Conservation (phyloP, 345 rosid genomes). For the Sonneratia alba region DNA sequence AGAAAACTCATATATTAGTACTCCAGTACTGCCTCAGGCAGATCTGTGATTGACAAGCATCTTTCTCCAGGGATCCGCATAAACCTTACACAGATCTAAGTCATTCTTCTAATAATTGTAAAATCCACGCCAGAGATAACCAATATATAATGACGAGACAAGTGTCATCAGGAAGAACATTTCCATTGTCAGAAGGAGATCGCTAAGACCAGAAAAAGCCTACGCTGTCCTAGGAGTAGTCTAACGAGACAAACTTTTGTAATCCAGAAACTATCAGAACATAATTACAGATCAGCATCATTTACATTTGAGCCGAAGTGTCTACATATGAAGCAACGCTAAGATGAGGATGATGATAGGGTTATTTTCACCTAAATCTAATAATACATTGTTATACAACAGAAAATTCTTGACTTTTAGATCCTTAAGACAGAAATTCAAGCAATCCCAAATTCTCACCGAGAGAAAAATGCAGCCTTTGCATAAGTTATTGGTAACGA, state of each 20-base stretch:
- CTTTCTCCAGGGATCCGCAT: background rate
- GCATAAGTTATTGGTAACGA: background rate
- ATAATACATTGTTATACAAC: background rate
- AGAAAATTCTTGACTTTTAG: background rate
- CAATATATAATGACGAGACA: too few species aligned
- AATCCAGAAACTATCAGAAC: background rate
- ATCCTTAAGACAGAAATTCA: background rate
- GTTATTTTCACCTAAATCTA: background rate
- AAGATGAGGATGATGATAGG: background rate
- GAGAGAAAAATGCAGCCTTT: background rate
- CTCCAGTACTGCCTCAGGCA: too few species aligned
- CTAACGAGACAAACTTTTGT: background rate
- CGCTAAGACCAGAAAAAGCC: background rate
- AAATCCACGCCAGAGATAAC: background rate
- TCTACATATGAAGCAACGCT: background rate
- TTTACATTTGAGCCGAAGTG: background rate
- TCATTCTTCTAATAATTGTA: background rate
- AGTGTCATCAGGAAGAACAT: background rate
- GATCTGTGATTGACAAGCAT: background rate
- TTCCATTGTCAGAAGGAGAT: background rate
- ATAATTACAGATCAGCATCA: background rate
- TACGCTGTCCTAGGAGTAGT: background rate
- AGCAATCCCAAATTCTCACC: background rate
- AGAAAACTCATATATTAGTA: too few species aligned
- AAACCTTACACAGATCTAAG: background rate